Percentiles rank a stretch among this genome's conserved stretches.
Evolutionary conservation across 2,329 filamentous ascomycete genomes (phyloP).

Genomic region (Talaromyces sp.): DNA sequence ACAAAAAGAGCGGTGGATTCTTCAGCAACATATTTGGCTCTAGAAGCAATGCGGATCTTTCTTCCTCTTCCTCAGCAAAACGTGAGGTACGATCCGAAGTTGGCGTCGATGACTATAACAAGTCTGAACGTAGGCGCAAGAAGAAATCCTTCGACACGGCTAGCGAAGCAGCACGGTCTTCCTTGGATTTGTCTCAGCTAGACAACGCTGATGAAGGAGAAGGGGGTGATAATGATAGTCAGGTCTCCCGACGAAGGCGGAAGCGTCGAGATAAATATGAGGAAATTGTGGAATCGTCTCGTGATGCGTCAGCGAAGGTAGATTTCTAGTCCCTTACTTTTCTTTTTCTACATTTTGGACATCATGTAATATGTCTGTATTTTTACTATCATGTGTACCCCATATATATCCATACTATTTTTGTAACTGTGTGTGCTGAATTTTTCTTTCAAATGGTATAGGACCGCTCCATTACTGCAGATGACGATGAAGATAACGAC

Average conservation of each 20-base stretch:
- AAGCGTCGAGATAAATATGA: constrained; percentile 33
- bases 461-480: constrained; percentile 27
- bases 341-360: constrained; percentile 5
- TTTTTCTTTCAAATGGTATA: constrained; percentile 25
- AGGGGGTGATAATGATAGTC: constrained; percentile 33
- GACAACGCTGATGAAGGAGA: constrained; percentile 40
- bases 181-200: constrained; percentile 44
- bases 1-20: constrained; percentile 28
- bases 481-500: constrained; percentile 35
- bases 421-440: constrained; percentile 27
- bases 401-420: constrained; percentile 12
- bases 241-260: constrained; percentile 27
- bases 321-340: constrained; percentile 22
- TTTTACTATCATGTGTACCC: constrained; percentile 9
- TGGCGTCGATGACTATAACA: constrained; percentile 31
- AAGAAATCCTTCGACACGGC: constrained; percentile 34
- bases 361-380: constrained; percentile 8
- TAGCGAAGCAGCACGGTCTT: constrained; percentile 44
- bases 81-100: constrained; percentile 33
- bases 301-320: constrained; percentile 33
- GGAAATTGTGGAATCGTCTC: constrained; percentile 30
- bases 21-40: constrained; percentile 36
- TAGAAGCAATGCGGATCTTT: constrained; percentile 14
- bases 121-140: constrained; percentile 39
- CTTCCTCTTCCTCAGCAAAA: constrained; percentile 26